Conservation (phyloP, 225 moss, liverwort and hornwort species). For the Neckera pumila region DNA sequence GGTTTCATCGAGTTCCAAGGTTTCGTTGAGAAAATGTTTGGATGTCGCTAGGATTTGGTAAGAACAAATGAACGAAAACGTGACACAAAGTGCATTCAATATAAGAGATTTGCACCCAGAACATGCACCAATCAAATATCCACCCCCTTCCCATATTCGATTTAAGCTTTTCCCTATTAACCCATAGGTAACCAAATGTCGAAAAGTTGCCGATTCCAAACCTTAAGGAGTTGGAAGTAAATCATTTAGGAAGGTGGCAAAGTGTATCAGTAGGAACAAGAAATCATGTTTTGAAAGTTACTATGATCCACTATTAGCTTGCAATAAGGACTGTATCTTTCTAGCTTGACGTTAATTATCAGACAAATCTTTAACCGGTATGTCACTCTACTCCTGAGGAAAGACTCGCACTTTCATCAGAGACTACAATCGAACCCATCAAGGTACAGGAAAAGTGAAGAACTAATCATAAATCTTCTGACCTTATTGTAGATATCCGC, state of each 20-base stretch:
- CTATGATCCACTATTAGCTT: neutral
- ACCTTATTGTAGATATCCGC: conserved; percentile 93
- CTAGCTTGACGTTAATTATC: neutral
- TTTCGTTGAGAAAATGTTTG: neutral
- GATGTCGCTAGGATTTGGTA: neutral
- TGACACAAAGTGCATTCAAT: neutral
- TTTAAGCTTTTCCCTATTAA: too few species aligned
- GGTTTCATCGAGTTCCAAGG: neutral
- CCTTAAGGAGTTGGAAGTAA: neutral
- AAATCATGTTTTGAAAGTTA: neutral
- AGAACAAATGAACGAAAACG: neutral
- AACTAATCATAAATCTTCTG: neutral
- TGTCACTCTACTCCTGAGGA: neutral
- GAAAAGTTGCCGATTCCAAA: neutral
- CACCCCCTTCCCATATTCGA: too few species aligned
- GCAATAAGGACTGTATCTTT: neutral
- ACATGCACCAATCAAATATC: neutral
- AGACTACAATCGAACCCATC: neutral
- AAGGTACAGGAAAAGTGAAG: neutral
- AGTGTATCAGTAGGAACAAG: neutral
- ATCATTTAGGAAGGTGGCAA: neutral
- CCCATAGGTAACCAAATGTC: neutral
- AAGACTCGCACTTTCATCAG: neutral
- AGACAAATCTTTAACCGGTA: neutral
- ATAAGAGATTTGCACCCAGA: neutral